phyloP scores from a whole-genome alignment of 2,329 filamentous ascomycete genomes.

The Diaporthe sp. region DNA sequence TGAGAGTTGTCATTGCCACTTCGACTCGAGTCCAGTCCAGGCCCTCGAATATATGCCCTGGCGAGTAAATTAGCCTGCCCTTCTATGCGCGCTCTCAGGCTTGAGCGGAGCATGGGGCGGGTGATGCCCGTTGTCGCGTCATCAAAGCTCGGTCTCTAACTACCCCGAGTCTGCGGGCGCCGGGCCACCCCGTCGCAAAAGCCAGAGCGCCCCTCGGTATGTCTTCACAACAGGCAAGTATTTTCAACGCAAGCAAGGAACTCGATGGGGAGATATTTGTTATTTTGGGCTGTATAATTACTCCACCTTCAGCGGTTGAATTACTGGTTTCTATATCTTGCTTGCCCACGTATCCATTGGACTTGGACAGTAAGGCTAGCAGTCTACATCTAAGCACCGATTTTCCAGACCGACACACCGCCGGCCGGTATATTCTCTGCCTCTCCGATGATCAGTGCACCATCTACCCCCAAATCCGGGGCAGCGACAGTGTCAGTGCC shows the following conservation, averaged over 20 bases:
- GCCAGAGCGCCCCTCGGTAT: neutral
- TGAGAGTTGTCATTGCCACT: no score
- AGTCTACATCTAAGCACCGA: neutral
- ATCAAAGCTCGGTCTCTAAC: conserved; percentile 9
- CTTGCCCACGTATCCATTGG: neutral
- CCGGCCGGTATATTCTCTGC: conserved; percentile 40
- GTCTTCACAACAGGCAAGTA: neutral
- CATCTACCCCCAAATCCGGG: conserved; percentile 30
- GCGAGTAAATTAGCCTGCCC: neutral
- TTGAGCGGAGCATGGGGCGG: neutral
- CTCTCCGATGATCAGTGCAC: conserved; percentile 37
- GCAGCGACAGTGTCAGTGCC: conserved; percentile 39
- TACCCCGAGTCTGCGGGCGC: neutral
- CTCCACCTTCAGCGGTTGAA: neutral
- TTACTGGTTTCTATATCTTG: neutral
- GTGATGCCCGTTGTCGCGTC: neutral
- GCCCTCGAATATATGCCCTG: neutral
- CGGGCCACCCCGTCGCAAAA: neutral
- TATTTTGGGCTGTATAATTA: neutral
- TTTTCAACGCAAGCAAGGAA: neutral
- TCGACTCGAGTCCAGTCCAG: neutral
- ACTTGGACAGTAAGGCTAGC: neutral
- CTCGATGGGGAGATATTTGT: neutral
- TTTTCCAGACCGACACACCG: conserved; percentile 41
- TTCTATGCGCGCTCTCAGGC: neutral